Conservation (phyloP, 345 rosid genomes). For the Camelina laxa region DNA sequence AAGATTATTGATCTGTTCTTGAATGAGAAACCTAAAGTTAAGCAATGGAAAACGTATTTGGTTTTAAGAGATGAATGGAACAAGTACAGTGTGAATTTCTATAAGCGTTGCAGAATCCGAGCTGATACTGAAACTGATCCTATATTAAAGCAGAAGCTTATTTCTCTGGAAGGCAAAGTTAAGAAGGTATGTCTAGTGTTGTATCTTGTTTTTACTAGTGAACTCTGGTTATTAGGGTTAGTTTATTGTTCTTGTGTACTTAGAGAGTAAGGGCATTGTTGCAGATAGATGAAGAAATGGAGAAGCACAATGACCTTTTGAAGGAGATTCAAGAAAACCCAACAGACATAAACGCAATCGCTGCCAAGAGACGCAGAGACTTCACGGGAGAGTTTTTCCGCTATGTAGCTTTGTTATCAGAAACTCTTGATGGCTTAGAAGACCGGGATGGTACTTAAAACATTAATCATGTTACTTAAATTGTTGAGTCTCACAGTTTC, state of each 20-base stretch:
- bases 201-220: background rate
- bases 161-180: slow-evolving; percentile 67
- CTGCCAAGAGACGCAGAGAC: slow-evolving; percentile 73
- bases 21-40: slow-evolving; percentile 77
- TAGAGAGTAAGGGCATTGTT: slow-evolving; percentile 49
- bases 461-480: slow-evolving; percentile 3
- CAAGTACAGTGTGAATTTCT: slow-evolving; percentile 74
- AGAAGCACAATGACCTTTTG: slow-evolving; percentile 69
- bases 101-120: slow-evolving; percentile 60
- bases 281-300: slow-evolving; percentile 98
- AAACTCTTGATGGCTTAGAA: slow-evolving; percentile 71
- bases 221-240: background rate
- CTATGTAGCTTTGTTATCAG: slow-evolving; percentile 66
- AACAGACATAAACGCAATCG: slow-evolving; percentile 75
- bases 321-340: slow-evolving; percentile 84
- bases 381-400: slow-evolving; percentile 82
- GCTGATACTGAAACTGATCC: slow-evolving; percentile 67
- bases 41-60: slow-evolving; percentile 80
- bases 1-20: slow-evolving; percentile 76
- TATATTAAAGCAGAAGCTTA: slow-evolving; percentile 55
- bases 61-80: slow-evolving; percentile 86
- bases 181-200: slow-evolving; percentile 59
- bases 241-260: slow-evolving; percentile 37
- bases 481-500: background rate
- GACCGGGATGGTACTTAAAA: slow-evolving; percentile 75